phyloP scores from a whole-genome alignment of 495 filamentous ascomycete species.

The Acidiella bohemica region DNA sequence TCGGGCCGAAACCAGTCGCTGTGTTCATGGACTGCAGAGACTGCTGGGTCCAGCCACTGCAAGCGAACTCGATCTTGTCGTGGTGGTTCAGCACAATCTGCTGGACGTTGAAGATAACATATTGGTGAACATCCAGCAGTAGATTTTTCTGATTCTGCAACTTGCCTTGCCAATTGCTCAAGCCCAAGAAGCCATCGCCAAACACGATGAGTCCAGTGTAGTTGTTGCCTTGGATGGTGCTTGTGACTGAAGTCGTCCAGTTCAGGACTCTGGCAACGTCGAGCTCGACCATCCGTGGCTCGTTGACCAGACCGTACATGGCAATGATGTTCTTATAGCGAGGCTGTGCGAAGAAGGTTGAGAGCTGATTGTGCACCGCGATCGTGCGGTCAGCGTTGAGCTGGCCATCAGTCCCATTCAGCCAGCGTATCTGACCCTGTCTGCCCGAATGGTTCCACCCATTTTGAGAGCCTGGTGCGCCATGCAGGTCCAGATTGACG shows the following conservation, averaged over 20 bases:
- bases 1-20: conserved; percentile 78
- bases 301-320: conserved; percentile 33
- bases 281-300: conserved; percentile 35
- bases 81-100: conserved; percentile 41
- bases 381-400: conserved; percentile 30
- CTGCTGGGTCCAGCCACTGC: conserved; percentile 72
- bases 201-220: conserved; percentile 38
- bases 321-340: conserved; percentile 34
- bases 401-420: conserved; percentile 33
- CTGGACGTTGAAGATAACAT: conserved; percentile 52
- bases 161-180: conserved; percentile 32
- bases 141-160: conserved; percentile 25
- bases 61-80: conserved; percentile 74
- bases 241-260: conserved; percentile 28
- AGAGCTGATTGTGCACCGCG: conserved; percentile 30
- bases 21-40: conserved; percentile 53
- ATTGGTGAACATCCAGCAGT: conserved; percentile 77
- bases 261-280: conserved; percentile 23
- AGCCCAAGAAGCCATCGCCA: conserved; percentile 63
- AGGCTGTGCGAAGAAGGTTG: conserved; percentile 31
- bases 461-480: conserved; percentile 65
- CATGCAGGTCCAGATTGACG: conserved; percentile 90
- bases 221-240: conserved; percentile 25
- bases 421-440: conserved; percentile 44
- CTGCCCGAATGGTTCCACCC: conserved; percentile 67